phyloP scores from a whole-genome alignment of 1,284 basidiomycete genomes.

The Fomitiporia mediterranea region DNA sequence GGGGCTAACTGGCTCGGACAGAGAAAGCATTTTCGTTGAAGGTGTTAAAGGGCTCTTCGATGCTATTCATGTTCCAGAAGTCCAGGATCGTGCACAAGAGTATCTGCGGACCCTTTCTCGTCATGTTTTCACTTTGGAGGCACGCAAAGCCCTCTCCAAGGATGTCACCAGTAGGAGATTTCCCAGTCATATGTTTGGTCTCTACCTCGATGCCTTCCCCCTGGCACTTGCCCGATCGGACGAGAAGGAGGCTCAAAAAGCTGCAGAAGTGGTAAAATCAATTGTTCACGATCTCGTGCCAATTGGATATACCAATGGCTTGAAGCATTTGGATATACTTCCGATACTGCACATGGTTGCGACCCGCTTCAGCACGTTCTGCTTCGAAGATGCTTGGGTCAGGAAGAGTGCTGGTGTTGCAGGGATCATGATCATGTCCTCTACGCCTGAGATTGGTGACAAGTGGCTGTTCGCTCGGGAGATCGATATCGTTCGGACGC shows the following conservation, averaged over 20 bases:
- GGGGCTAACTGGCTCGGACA: slow-evolving; percentile 71
- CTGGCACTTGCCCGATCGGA: slow-evolving; percentile 65
- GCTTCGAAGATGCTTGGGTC: slow-evolving; percentile 86
- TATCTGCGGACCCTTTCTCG: slow-evolving; percentile 66
- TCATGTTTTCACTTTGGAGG: slow-evolving; percentile 64
- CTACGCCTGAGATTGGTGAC: slow-evolving; percentile 64
- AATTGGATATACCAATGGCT: slow-evolving; percentile 44
- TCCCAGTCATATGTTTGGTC: slow-evolving; percentile 58
- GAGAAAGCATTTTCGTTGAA: slow-evolving; percentile 68
- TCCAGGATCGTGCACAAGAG: slow-evolving; percentile 63
- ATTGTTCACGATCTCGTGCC: slow-evolving; percentile 68
- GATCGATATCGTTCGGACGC: slow-evolving; percentile 85
- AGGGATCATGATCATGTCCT: slow-evolving; percentile 77
- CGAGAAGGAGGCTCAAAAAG: slow-evolving; percentile 52
- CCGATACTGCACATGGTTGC: slow-evolving; percentile 74
- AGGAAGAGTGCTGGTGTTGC: slow-evolving; percentile 84
- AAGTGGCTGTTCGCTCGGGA: slow-evolving; percentile 88
- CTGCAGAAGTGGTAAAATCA: slow-evolving; percentile 53
- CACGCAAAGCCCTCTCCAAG: slow-evolving; percentile 50
- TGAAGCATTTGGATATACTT: slow-evolving; percentile 50
- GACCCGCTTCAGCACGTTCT: slow-evolving; percentile 76
- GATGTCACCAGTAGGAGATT: slow-evolving; percentile 51
- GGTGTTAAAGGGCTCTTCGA: slow-evolving; percentile 80
- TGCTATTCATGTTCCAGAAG: slow-evolving; percentile 66
- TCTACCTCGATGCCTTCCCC: slow-evolving; percentile 76